A percentile compares a stretch with the other conserved stretches of the same genome.
Evolutionary conservation across 192 early-diverging fungal species (phyloP).

Genomic region (Podila minutissima): DNA sequence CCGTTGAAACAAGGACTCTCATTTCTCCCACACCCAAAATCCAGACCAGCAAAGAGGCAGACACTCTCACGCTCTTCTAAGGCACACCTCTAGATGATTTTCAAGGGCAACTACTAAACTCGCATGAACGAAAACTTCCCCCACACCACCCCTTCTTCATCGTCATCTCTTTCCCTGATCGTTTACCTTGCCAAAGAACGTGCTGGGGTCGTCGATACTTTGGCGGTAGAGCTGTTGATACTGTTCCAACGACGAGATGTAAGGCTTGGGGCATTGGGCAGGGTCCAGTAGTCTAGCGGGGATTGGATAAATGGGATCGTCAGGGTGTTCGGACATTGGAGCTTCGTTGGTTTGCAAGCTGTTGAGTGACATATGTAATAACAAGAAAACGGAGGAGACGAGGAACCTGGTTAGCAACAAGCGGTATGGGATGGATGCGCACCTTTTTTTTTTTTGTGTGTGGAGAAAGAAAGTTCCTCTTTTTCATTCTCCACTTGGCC

Average conservation of each 20-base stretch:
- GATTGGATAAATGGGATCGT: slow-evolving; percentile 48
- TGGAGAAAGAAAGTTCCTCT: too few relatives aligned
- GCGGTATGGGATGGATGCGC: too few relatives aligned
- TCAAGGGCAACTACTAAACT: neutral
- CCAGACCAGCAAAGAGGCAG: too few relatives aligned
- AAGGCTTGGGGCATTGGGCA: slow-evolving; percentile 66
- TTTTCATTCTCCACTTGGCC: too few relatives aligned
- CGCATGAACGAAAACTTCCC: neutral
- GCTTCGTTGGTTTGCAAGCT: neutral
- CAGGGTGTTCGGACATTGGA: slow-evolving; percentile 21
- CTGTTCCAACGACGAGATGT: slow-evolving; percentile 76
- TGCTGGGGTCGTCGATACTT: slow-evolving; percentile 77
- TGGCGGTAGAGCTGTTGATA: slow-evolving; percentile 84
- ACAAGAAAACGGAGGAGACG: too few relatives aligned
- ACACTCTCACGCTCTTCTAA: too few relatives aligned
- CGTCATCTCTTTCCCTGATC: neutral
- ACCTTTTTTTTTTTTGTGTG: too few relatives aligned
- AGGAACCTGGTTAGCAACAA: too few relatives aligned
- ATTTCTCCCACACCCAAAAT: too few relatives aligned
- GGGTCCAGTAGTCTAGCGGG: slow-evolving; percentile 71
- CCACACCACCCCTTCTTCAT: neutral
- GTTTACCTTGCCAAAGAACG: slow-evolving; percentile 84
- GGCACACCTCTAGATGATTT: too few relatives aligned
- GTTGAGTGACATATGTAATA: too few relatives aligned
- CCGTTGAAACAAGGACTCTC: too few relatives aligned